phyloP scores from a whole-genome alignment of 192 early-diverging fungal genomes.

The Coemansia sp. region DNA sequence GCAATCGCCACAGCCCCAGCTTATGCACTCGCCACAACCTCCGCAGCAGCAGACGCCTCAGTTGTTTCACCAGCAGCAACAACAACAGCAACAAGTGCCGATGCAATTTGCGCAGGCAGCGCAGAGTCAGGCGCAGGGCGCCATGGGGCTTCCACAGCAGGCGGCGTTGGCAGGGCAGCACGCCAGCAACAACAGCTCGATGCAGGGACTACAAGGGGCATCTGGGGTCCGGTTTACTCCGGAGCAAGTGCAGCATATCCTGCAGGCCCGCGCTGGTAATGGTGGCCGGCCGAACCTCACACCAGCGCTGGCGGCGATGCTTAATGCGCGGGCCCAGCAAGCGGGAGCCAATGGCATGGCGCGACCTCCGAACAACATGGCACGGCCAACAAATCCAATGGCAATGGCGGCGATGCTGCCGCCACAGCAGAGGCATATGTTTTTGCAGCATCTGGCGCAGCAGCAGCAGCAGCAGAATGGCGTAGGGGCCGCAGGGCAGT shows the following conservation, averaged over 20 bases:
- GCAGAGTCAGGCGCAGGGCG: conserved; percentile 21
- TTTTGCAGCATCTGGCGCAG: conserved; percentile 38
- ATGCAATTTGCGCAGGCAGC: conserved; percentile 14
- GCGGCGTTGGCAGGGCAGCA: conserved; percentile 4
- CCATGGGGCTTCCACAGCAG: conserved; percentile 19
- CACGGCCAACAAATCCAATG: conserved; percentile 21
- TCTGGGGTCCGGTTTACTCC: conserved; percentile 32
- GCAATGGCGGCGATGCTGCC: conserved; percentile 27
- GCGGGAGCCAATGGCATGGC: conserved; percentile 17
- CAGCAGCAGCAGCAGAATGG: conserved; percentile 33
- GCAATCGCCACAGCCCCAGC: conserved; percentile 19
- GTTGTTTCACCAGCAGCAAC: conserved; percentile 14
- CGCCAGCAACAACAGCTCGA: background rate
- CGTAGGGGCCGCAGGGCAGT: conserved; percentile 8
- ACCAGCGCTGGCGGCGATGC: conserved; percentile 39
- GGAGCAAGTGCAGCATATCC: conserved; percentile 42
- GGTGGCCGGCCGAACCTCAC: conserved; percentile 33
- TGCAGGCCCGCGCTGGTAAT: conserved; percentile 48
- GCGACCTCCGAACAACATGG: conserved; percentile 10
- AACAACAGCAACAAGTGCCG: conserved; percentile 25
- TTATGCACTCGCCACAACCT: conserved; percentile 13
- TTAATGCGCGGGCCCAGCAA: conserved; percentile 40
- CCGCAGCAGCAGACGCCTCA: conserved; percentile 15
- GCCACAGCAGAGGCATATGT: conserved; percentile 45
- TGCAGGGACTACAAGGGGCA: conserved; percentile 20